Percentiles rank a stretch among this genome's conserved stretches.
These are phyloP conservation scores for Sordariomycetes sp. DNA, from an alignment of 2,329 filamentous ascomycete genomes.

Conservation along the genomic window DNA sequence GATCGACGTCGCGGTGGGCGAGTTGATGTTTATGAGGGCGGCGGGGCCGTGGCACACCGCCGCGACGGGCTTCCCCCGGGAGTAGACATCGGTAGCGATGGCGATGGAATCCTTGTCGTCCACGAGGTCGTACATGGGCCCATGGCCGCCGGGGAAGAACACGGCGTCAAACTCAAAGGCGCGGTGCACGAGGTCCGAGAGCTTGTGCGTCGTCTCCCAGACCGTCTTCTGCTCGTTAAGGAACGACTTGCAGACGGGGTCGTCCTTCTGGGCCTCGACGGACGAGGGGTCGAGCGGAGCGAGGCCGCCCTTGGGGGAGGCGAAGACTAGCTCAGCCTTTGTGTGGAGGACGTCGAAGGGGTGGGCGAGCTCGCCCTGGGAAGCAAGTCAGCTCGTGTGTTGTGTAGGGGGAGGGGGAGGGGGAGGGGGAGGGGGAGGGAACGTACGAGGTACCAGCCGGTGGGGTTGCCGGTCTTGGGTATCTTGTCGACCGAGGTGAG, in stretches of 20 bases:
- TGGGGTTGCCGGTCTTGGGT: slow-evolving; percentile 33
- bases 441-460: slow-evolving; percentile 58
- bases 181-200: slow-evolving; percentile 41
- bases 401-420: neutral
- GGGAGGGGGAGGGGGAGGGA: neutral
- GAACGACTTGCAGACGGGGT: slow-evolving; percentile 40
- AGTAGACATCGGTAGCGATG: slow-evolving; percentile 49
- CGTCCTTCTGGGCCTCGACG: slow-evolving; percentile 38
- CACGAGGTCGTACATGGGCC: slow-evolving; percentile 55
- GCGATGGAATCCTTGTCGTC: slow-evolving; percentile 40
- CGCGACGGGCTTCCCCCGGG: slow-evolving; percentile 45
- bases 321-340: slow-evolving; percentile 40
- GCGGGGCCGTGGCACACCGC: slow-evolving; percentile 60
- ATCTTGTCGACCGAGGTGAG: slow-evolving; percentile 49
- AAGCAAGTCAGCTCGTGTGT: neutral
- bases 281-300: slow-evolving; percentile 48
- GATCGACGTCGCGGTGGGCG: slow-evolving; percentile 34
- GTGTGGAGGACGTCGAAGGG: slow-evolving; percentile 44
- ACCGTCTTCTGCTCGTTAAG: slow-evolving; percentile 38
- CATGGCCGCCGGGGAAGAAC: slow-evolving; percentile 45
- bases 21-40: slow-evolving; percentile 44
- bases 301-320: slow-evolving; percentile 48
- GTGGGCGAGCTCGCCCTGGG: slow-evolving; percentile 48
- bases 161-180: slow-evolving; percentile 49
- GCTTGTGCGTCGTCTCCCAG: slow-evolving; percentile 49